Base-by-base conservation (phyloP, 2,329 filamentous ascomycete genomes). In the Talaromyces sp. region DNA sequence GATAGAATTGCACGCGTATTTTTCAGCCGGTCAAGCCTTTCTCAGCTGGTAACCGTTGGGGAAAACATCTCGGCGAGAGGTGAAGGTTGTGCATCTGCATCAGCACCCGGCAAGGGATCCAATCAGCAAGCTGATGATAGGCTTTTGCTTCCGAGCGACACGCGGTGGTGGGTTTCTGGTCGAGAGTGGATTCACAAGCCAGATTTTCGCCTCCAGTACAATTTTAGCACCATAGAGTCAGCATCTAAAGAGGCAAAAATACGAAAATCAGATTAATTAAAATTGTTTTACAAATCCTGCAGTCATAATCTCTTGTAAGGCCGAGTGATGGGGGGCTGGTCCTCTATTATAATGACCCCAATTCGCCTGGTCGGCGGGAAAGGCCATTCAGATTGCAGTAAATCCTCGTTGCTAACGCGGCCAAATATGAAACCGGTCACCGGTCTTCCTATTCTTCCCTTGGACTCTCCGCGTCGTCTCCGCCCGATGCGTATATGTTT, bases 361-460 rank as follows among this genome's bases (percentile, higher is more conserved):
- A 17, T 8, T 42, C 40, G 45, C n/a, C n/a, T 14, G n/a, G 29
- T 56, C 57, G 57, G 56, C 56, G 56, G 47, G 8, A 32, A 45
- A 59, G 29, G 44, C 54, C 57, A 59, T 57, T 59, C 57, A 59
- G 51, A 54, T 32, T 2, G 13, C 35, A 43, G 49, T 13, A 47
- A 24, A n/a, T 6, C 16, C 22, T 29, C 13, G 45, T 52, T 47
- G 32, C 27, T 17, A 58, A 51, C 20, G 19, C 47, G 43, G 22
- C 52, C 49, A 58, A 49, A 43, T 17, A 42, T 40, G 42, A 51
- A 46, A 46, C 46, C 7, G 35, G 5, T 46, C 43, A 46, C 43
- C 43, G 45, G 47, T 43, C 27, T 30, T 27, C 36, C 22, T 19
- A 11, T 20, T 19, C 11, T 32, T 19, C 37, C 32, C 32, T 35